Conservation (phyloP, 768 basidiomycete genomes). For the Macrolepiota fuliginosa region DNA sequence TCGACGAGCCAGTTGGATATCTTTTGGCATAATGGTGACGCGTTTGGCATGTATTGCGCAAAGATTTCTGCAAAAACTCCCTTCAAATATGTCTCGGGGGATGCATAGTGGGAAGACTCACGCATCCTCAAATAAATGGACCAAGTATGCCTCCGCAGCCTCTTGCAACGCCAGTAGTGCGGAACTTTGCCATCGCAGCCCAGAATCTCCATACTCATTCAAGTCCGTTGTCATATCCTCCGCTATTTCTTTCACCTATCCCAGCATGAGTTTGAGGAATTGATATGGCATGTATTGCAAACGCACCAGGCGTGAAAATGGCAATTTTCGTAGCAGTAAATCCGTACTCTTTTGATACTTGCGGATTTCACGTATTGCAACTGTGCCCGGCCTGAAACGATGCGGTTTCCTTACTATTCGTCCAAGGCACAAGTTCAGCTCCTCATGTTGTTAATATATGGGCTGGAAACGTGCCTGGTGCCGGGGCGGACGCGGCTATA, state of each 20-base stretch:
- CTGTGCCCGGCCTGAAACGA: slow-evolving; percentile 87
- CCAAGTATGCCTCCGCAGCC: slow-evolving; percentile 91
- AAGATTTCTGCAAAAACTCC: slow-evolving; percentile 61
- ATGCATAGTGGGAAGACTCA: slow-evolving; percentile 44
- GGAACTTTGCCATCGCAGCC: slow-evolving; percentile 92
- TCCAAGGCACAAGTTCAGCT: not conserved
- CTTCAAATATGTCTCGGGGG: slow-evolving; percentile 8
- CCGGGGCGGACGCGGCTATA: slow-evolving; percentile 25
- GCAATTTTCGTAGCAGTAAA: slow-evolving; percentile 80
- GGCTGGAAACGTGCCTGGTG: slow-evolving; percentile 7
- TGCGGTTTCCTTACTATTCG: slow-evolving; percentile 42
- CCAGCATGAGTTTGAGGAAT: not conserved
- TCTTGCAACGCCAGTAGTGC: slow-evolving; percentile 94
- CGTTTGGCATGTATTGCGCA: slow-evolving; percentile 98
- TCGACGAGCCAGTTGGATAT: slow-evolving; percentile 94
- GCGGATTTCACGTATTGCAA: slow-evolving; percentile 88
- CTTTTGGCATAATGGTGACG: slow-evolving; percentile 96
- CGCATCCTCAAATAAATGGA: slow-evolving; percentile 98
- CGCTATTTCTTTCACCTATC: slow-evolving; percentile 92
- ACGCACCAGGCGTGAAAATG: slow-evolving; percentile 89
- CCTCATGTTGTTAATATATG: not conserved
- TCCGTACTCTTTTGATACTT: slow-evolving; percentile 95
- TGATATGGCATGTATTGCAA: not conserved
- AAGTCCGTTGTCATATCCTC: slow-evolving; percentile 83
- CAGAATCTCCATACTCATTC: slow-evolving; percentile 54